Evolutionary conservation across 129 eudicot species (phyloP).

Genomic region (Calendula officinalis): DNA sequence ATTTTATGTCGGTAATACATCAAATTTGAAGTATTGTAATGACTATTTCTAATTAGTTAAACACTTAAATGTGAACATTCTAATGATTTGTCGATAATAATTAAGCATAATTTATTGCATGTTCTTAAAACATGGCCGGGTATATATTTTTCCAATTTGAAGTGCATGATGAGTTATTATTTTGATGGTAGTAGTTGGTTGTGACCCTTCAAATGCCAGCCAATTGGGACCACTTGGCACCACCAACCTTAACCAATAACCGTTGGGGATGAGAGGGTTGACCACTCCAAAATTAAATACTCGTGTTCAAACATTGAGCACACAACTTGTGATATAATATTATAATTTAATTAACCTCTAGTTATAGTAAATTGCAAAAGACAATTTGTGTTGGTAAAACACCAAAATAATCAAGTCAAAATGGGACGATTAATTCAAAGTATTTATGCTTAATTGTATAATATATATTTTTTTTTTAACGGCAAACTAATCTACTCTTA

Average conservation of each 20-base stretch:
- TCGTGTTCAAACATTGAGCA: constrained; percentile 5
- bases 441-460: not conserved
- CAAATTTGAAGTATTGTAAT: too few species aligned
- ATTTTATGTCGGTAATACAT: too few species aligned
- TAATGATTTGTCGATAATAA: not conserved
- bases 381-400: not conserved
- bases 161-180: constrained; percentile 20
- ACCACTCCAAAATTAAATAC: constrained; percentile 9
- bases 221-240: constrained; percentile 11
- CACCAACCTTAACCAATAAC: constrained; percentile 33
- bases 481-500: too few species aligned
- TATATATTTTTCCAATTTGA: not conserved
- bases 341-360: not conserved
- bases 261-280: constrained; percentile 11
- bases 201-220: constrained; percentile 4
- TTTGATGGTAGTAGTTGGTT: constrained; percentile 20
- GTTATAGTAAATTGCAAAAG: not conserved
- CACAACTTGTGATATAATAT: constrained; percentile 5
- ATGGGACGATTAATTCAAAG: not conserved
- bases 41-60: too few species aligned
- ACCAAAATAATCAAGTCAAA: constrained; percentile 5
- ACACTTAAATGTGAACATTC: too few species aligned
- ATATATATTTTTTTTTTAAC: too few species aligned
- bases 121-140: not conserved
- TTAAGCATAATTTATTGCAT: not conserved